These are phyloP conservation scores for Botrytis deweyae DNA, from an alignment of 2,329 filamentous ascomycete genomes.

Conservation along the genomic window DNA sequence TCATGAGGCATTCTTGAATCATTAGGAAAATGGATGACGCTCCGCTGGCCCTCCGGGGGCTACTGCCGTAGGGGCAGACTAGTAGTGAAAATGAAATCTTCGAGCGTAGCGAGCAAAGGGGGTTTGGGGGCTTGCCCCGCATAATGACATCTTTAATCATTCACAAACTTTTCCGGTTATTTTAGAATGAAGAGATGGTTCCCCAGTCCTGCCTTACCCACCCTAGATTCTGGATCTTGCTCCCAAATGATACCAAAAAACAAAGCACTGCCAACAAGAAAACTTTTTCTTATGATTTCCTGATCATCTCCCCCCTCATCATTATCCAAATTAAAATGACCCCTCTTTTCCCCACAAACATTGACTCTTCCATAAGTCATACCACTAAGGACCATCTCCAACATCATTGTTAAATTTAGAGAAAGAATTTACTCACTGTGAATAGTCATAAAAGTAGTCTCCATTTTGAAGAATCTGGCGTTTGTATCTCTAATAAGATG, in stretches of 20 bases:
- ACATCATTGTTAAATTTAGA: background rate
- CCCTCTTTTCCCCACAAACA: background rate
- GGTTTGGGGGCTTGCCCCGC: background rate
- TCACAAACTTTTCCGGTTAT: background rate
- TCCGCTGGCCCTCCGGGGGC: background rate
- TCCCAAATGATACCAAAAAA: background rate
- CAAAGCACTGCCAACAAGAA: background rate
- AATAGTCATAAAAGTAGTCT: slow-evolving; percentile 88
- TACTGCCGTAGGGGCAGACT: background rate
- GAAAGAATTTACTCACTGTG: slow-evolving; percentile 61
- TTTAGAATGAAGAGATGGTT: background rate
- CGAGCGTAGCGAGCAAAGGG: background rate
- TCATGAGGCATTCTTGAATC: slow-evolving; percentile 15
- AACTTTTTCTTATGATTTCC: background rate
- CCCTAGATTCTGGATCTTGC: background rate
- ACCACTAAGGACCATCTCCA: background rate
- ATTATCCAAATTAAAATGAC: background rate
- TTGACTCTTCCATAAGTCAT: background rate
- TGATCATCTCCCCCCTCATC: background rate
- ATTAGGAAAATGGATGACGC: slow-evolving; percentile 10
- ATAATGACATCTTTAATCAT: background rate
- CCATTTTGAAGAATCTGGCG: slow-evolving; percentile 54
- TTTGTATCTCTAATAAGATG: slow-evolving; percentile 41
- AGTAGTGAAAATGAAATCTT: background rate
- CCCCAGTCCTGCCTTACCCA: background rate